Evolutionary conservation across 495 filamentous ascomycete species (phyloP).

Genomic region (Ascodesmis nigricans): DNA sequence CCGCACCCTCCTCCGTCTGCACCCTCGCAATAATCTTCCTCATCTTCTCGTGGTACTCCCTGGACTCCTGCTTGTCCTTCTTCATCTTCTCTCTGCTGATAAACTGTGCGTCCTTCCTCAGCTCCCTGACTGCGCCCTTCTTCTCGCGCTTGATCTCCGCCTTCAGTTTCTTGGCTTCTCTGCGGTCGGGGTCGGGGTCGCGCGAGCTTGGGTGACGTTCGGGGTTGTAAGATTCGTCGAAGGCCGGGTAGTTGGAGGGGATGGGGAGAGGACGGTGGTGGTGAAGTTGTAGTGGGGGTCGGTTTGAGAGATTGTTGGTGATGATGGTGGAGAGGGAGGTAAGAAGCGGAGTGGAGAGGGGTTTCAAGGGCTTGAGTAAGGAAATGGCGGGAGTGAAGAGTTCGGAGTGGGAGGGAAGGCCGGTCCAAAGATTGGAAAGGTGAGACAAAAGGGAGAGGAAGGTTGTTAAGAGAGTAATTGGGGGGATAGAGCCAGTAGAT

Average conservation of each 20-base stretch:
- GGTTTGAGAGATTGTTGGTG: constrained; percentile 31
- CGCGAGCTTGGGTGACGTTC: constrained; percentile 74
- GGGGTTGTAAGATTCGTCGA: constrained; percentile 87
- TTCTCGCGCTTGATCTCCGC: constrained; percentile 81
- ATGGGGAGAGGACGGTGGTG: constrained; percentile 76
- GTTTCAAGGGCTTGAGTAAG: constrained; percentile 3
- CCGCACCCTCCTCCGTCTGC: constrained; percentile 73
- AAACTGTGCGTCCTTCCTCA: constrained; percentile 84
- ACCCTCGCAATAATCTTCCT: constrained; percentile 79
- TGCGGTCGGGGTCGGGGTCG: constrained; percentile 72
- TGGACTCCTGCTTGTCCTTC: constrained; percentile 80
- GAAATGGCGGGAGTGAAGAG: no score
- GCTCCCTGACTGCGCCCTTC: constrained; percentile 84
- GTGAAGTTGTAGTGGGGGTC: constrained; percentile 68
- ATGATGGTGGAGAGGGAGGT: constrained; percentile 29
- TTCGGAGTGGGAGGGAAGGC: not conserved
- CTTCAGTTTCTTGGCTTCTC: constrained; percentile 56
- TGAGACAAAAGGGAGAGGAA: not conserved
- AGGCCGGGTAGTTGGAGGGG: constrained; percentile 75
- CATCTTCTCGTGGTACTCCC: constrained; percentile 84
- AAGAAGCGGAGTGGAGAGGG: constrained; percentile 18
- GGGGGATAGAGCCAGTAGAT: no score
- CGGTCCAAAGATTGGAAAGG: not conserved
- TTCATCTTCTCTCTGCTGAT: constrained; percentile 68
- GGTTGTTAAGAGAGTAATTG: no score